Base-by-base conservation (phyloP, 2,329 filamentous ascomycete species). In the Verticillium isaacii region DNA sequence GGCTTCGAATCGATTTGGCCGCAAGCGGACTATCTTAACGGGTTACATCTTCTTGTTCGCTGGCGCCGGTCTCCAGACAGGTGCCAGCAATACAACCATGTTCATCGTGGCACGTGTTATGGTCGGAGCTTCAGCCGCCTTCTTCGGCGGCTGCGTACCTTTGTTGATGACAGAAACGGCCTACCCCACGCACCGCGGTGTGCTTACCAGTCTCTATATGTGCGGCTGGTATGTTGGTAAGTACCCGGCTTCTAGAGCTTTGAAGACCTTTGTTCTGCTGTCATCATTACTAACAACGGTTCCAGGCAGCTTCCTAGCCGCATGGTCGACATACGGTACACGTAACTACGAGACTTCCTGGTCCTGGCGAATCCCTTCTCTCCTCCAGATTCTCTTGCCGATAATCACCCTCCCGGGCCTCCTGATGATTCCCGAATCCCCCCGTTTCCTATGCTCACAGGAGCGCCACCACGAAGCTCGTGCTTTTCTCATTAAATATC, bases 401-500 rank as follows among this genome's bases (percentile, higher is more conserved):
- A n/a, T 37, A 6, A 11, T 37, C 9, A 57, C 55, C 17, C 55
- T 61, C 23, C 59, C 59, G 5, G 56, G 56, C 17, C 59, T 61
- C 32, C 59, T 61, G 36, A 57, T 57, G 59, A 61, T 57, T 3
- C 59, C 55, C 1, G 83, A 85, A 65, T 80, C 76, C 0, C 82
- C 82, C 0, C 75, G 82, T 64, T 71, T 69, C 68, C 60, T 71
- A 2, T 65, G 71, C 32, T 64, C 65, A 29, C 61, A 68, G 17
- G 68, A 67, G 1, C 60, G 65, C 6, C 58, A 65, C 62, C 78
- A 82, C 1, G 79, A 84, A 63, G 83, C 82, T 9, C 70, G 80
- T 14, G 64, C 71, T 1, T 77, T 82, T 1, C 74, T 86, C 8
- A 60, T 58, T 11, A 77, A 80, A 52, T 81, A 80, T 57, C 83